phyloP scores from a whole-genome alignment of 2,329 filamentous ascomycete species.

The Penicillium nordicum region DNA sequence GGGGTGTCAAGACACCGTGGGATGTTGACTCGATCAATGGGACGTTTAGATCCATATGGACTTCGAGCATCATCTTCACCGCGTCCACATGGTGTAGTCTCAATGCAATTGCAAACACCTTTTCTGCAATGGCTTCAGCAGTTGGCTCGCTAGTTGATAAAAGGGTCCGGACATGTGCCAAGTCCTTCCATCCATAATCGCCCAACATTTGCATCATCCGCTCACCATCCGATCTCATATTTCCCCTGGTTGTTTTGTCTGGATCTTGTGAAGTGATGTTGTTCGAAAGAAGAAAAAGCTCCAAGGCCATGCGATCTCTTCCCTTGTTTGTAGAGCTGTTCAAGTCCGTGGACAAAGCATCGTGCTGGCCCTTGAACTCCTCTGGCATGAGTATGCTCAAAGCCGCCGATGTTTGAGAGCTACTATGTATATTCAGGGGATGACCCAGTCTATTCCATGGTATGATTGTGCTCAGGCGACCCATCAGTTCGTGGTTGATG shows the following conservation, averaged over 20 bases:
- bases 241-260: no score
- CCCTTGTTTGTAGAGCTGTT: background rate
- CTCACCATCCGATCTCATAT: background rate
- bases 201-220: background rate
- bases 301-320: background rate
- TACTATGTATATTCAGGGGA: no score
- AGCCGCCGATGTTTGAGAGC: background rate
- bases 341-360: constrained; percentile 1
- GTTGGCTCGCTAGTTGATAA: constrained; percentile 13
- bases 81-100: background rate
- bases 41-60: background rate
- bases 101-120: constrained; percentile 8
- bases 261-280: constrained; percentile 4
- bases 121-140: constrained; percentile 16
- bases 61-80: constrained; percentile 1
- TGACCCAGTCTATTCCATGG: no score
- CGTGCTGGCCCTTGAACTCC: background rate
- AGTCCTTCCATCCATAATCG: background rate
- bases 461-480: no score
- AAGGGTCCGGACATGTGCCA: background rate
- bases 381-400: constrained; percentile 20
- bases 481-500: no score
- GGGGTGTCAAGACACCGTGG: background rate
- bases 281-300: constrained; percentile 14
- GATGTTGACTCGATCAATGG: background rate